Base-by-base conservation (phyloP, 1,284 basidiomycete species). In the Puccinia polysora region DNA sequence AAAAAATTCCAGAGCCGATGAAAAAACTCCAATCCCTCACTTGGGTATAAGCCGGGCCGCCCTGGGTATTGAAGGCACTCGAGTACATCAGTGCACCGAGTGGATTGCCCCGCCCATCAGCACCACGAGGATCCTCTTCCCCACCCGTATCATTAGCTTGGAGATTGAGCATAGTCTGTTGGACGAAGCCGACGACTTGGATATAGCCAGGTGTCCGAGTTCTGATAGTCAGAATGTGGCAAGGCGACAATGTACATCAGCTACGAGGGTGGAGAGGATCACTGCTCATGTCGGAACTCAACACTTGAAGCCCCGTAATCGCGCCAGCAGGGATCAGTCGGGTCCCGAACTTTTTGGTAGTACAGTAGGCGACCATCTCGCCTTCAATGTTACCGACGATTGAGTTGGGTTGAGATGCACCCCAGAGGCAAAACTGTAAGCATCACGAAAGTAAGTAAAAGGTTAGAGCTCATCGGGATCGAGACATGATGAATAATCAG, bases 11-110 rank as follows among this genome's bases (percentile, higher is more conserved):
- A n/a, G 81, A 82, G 52, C 87, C 88, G 80, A 88, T 85, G 81
- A 88, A 88, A 77, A 84, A 84, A 77, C 84, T 83, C 86, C 86
- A 87, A 75, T 86, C 84, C 53, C 81, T 81, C n/a, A 83, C 82
- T 75, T 87, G 86, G 2, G 78, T 77, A 74, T 80, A 85, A 32
- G 38, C 53, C 4, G 59, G 59, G 25, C 64, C 64, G 4, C 59
- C 69, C 2, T 32, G 45, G 0, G 40, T 64, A 20, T 63, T 72
- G 18, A 72, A 72, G 1, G 69, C 69, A 28, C 52, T 55, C 12
- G 69, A 72, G 49, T 72, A 72, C 56, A 72, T 59, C 10, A 72
- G 34, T 4, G 59, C 56, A 5, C 69, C 69, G 18, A 72, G 50
- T 10, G 69, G 69, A 18, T 72, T 72, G 1, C 69, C 69, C 43